Evolutionary conservation across 2,329 filamentous ascomycete species (phyloP), one percentile per base, ranked within the genome.

Genomic region (Chlorencoelia australis): DNA sequence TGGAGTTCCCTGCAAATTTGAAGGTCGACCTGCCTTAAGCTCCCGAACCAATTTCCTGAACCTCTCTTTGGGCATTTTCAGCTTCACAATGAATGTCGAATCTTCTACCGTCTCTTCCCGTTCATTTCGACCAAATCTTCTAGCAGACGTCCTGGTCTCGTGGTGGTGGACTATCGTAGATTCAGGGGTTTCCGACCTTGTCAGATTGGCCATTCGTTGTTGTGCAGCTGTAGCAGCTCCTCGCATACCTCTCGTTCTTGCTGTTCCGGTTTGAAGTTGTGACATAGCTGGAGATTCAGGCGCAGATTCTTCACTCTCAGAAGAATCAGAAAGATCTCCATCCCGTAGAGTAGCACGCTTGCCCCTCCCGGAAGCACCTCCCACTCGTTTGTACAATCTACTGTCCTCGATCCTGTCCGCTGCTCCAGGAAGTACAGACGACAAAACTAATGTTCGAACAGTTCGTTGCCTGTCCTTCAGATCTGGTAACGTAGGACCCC

Each of bases 401-500:
- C 84, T 94, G 29, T 91, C 84, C 44, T 95, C 88, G 30, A 94
- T 65, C 3, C 73, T 73, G 37, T 76, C 66, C 4, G 83, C 89
- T 4, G 86, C 85, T 16, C 89, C 91, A 11, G 91, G 91, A 40
- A 98, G 73, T 14, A 94, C 87, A 3, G 85, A 88, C 7, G 89
- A 95, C 1, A 98, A 86, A 35, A 96, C 74, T 48, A 95, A 71
- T 0, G 89, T 95, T 30, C 91, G 78, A 39, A 96, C 89, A 1
- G 91, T 96, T 34, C 89, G 77, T 61, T 91, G 89, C 37, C 88
- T 75, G 51, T 98, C 91, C 58, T 93, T 94, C 40, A 98, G 75
- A 62, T 98, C 91, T n/a, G 91, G 91, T 26, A 98, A 66, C 41
- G 85, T 82, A 5, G 91, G 91, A 0, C 91, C 91, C 45, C 91